A percentile compares a stretch with the other conserved stretches of the same genome.
Conservation (phyloP, 1,284 basidiomycete species). For the Austropuccinia psidii region DNA sequence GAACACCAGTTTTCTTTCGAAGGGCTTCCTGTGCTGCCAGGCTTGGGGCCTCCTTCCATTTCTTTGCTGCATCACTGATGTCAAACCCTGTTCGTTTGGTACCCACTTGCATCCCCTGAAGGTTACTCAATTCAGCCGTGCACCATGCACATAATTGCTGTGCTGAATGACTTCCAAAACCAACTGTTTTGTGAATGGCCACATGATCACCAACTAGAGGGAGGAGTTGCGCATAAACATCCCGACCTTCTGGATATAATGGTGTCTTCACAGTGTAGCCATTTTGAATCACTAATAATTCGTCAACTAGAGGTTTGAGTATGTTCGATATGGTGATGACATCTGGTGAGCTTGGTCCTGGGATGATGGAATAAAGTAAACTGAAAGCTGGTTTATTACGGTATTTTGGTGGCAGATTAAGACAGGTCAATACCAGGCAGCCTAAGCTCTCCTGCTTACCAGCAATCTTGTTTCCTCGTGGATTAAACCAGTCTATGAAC, state of each 20-base stretch:
- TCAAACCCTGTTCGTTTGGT: background rate
- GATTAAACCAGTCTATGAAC: background rate
- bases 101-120: background rate
- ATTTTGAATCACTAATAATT: background rate
- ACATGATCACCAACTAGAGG: background rate
- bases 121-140: background rate
- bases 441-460: background rate
- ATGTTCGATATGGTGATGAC: background rate
- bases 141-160: background rate
- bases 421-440: background rate
- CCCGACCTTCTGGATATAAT: background rate
- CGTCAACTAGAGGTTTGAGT: background rate
- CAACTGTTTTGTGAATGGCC: background rate
- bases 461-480: background rate
- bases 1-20: background rate
- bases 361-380: background rate
- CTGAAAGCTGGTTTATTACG: background rate
- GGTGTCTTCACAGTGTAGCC: background rate
- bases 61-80: background rate
- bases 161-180: background rate
- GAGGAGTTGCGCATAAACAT: background rate
- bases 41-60: background rate
- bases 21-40: too few relatives aligned
- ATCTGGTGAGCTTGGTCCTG: background rate
- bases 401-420: background rate